Base-by-base conservation (phyloP, 106 monocot species). In the Dendrobium catenatum region DNA sequence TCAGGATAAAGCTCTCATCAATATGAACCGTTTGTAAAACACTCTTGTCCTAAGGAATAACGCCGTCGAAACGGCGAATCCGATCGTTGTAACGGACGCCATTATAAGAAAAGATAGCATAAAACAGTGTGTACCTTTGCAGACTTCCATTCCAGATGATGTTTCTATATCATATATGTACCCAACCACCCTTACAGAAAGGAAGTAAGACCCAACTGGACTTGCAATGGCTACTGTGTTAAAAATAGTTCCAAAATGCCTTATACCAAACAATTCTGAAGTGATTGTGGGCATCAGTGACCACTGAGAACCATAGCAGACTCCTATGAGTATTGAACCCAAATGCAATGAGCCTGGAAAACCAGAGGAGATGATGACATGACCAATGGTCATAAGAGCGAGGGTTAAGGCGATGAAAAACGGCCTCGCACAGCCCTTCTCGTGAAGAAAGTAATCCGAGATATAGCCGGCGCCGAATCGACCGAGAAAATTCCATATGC, bases 401-500 rank as follows among this genome's bases (percentile, higher is more conserved):
- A 95, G 89, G 3, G 93, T 91, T 54, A 86, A 10, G n/a, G 87
- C 80, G 19, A 99, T 99, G 81, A 99, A 93, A 55, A 91, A 22
- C 0, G 93, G 95, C 46, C 99, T 78, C 1, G 89, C 79, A 46
- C 76, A 84, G 8, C 93, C 91, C 77, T 61, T 66, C 19, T 54
- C 29, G 5, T 48, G 83, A 33, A 95, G 88, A 33, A 95, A 89
- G 61, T 91, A 85, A 81, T 99, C 95, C 1, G 95, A 95, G 0
- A 87, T 55, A 55, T 90, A 91, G n/a, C 99, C 99, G 0, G 77
- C 82, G 4, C 89, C 88, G 55, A 95, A 95, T 8, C 95, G 91
- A 2, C 99, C 99, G 0, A 91, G 84, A 81, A 95, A 99, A 61
- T 99, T 99, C 95, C 99, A 99, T 81, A 99, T 93, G 77, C 95